Evolutionary conservation across 2,329 filamentous ascomycete genomes (phyloP).

Genomic region (Cordyceps militaris): DNA sequence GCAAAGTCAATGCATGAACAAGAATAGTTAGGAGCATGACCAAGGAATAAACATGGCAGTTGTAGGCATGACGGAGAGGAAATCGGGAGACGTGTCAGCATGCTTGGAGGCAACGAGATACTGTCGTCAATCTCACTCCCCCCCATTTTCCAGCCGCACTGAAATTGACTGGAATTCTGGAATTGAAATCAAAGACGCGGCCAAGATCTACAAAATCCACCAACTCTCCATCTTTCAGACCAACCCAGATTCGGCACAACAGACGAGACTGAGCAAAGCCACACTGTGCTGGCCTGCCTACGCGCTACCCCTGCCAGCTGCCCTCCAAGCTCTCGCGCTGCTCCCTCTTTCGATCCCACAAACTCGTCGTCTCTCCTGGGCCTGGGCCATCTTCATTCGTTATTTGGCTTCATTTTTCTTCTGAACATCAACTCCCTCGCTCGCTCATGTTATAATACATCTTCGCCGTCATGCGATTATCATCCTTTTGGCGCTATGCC

Average conservation of each 20-base stretch:
- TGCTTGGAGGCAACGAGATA: background rate
- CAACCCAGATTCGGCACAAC: background rate
- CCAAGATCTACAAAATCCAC: background rate
- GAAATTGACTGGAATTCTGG: background rate
- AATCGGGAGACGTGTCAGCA: background rate
- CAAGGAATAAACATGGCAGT: background rate
- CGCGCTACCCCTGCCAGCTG: background rate
- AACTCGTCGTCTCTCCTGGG: background rate
- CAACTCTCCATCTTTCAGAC: background rate
- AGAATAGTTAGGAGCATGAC: background rate
- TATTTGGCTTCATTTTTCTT: background rate
- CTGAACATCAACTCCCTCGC: background rate
- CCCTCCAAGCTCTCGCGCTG: background rate
- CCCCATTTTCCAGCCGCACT: background rate
- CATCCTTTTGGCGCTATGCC: constrained; percentile 10
- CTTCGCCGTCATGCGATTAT: constrained; percentile 2
- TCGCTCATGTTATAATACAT: constrained; percentile 7
- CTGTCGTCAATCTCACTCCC: background rate
- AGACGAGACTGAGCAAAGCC: background rate
- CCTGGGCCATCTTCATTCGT: background rate
- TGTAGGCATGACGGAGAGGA: background rate
- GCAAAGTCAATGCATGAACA: background rate
- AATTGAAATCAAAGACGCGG: background rate
- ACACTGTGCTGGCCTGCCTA: background rate
- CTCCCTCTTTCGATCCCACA: constrained; percentile 6